Evolutionary conservation across 1,284 basidiomycete species (phyloP).

Genomic region (Apiotrichum veenhuisii): DNA sequence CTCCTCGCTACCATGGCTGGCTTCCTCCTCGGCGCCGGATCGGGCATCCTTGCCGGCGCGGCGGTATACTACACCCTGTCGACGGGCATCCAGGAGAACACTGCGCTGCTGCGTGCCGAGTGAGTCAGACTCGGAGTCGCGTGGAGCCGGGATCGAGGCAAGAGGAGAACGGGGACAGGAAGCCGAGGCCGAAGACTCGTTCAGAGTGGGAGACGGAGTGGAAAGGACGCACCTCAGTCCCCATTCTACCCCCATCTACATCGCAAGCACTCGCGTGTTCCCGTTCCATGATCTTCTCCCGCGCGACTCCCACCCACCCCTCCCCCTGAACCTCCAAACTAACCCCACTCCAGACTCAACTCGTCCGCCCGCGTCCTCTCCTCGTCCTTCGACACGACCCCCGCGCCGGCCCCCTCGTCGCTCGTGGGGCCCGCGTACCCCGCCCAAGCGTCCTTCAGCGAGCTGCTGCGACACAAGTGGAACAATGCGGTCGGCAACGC

Average conservation of each 20-base stretch:
- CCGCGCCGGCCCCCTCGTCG: constrained; percentile 27
- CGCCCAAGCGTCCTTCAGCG: constrained; percentile 24
- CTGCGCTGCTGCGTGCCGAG: constrained; percentile 31
- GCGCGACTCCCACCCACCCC: background rate
- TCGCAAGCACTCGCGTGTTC: no score
- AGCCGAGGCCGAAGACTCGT: no score
- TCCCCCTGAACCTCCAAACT: background rate
- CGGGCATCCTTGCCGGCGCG: constrained; percentile 41
- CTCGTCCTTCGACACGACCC: constrained; percentile 28
- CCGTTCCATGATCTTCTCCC: background rate
- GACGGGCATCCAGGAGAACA: constrained; percentile 25
- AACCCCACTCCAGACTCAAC: background rate
- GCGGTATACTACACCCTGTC: constrained; percentile 47
- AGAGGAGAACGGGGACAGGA: background rate
- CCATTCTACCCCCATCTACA: no score
- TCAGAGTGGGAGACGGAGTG: no score
- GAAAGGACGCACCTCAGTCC: no score
- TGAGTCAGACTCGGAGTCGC: constrained; percentile 17
- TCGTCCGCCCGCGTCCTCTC: constrained; percentile 22
- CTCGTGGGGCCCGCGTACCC: constrained; percentile 29
- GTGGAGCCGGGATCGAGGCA: background rate
- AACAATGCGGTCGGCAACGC: constrained; percentile 31
- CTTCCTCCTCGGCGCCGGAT: constrained; percentile 41
- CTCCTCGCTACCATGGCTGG: constrained; percentile 31
- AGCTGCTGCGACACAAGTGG: constrained; percentile 35